Evolutionary conservation across 768 basidiomycete species (phyloP).

Genomic region (Lentinula boryana): DNA sequence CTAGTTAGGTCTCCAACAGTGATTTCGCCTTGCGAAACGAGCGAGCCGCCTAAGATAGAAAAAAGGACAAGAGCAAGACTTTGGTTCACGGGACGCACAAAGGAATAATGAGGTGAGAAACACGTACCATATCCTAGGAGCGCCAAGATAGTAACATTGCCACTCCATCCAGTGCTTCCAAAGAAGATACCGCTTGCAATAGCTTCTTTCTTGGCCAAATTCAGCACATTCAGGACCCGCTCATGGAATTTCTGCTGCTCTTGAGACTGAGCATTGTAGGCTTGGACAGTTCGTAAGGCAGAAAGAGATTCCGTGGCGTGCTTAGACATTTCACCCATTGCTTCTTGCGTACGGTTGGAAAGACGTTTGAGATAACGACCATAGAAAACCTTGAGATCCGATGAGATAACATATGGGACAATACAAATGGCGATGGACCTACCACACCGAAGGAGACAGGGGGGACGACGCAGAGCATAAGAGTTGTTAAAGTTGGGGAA

Average conservation of each 20-base stretch:
- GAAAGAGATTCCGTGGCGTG: slow-evolving; percentile 88
- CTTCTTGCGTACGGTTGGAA: slow-evolving; percentile 89
- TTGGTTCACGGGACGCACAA: background rate
- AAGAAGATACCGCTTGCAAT: slow-evolving; percentile 90
- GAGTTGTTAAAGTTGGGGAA: slow-evolving; percentile 77
- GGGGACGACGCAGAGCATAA: slow-evolving; percentile 92
- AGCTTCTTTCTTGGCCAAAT: slow-evolving; percentile 80
- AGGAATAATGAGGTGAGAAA: background rate
- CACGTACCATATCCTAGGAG: slow-evolving; percentile 83
- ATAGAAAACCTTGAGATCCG: slow-evolving; percentile 73
- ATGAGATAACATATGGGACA: background rate
- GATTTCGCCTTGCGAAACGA: slow-evolving; percentile 84
- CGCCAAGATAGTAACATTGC: slow-evolving; percentile 85
- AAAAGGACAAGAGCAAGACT: background rate
- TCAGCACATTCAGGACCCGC: slow-evolving; percentile 57
- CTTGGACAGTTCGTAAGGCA: slow-evolving; percentile 84
- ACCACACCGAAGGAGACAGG: slow-evolving; percentile 84
- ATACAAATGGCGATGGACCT: background rate
- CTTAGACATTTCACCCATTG: slow-evolving; percentile 95
- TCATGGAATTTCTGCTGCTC: slow-evolving; percentile 76
- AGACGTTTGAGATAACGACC: slow-evolving; percentile 91
- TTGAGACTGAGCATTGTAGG: slow-evolving; percentile 77
- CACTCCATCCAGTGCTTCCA: slow-evolving; percentile 87
- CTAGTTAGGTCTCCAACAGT: slow-evolving; percentile 90
- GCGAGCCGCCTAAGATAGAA: slow-evolving; percentile 63